Evolutionary conservation across 805 yeast species (phyloP).

Genomic region (Wickerhamiella azyma): DNA sequence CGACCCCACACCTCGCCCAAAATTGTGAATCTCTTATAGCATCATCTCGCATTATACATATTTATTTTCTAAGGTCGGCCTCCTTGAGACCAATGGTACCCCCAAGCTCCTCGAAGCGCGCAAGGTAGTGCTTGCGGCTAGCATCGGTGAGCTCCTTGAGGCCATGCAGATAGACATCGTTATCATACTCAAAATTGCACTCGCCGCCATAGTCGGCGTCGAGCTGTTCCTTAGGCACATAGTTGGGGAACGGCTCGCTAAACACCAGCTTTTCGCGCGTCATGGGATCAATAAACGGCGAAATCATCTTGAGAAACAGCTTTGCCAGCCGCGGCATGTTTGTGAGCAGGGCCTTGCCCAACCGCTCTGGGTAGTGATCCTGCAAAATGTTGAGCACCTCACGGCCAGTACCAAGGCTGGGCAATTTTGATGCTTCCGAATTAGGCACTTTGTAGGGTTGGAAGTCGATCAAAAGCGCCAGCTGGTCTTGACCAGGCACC

Average conservation of each 20-base stretch:
- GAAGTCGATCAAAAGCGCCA: slow-evolving; percentile 85
- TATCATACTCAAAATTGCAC: slow-evolving; percentile 73
- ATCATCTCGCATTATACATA: neutral
- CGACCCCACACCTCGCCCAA: no score
- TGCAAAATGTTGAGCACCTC: slow-evolving; percentile 88
- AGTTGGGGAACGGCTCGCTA: slow-evolving; percentile 75
- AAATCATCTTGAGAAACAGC: slow-evolving; percentile 80
- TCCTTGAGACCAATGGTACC: slow-evolving; percentile 68
- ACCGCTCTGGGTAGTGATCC: slow-evolving; percentile 93
- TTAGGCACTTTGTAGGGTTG: slow-evolving; percentile 52
- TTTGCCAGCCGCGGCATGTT: slow-evolving; percentile 91
- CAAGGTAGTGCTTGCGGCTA: slow-evolving; percentile 49
- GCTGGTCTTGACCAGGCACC: slow-evolving; percentile 93
- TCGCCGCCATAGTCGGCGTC: slow-evolving; percentile 77
- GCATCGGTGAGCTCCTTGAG: slow-evolving; percentile 45
- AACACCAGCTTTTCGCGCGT: slow-evolving; percentile 88
- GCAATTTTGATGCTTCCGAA: slow-evolving; percentile 48
- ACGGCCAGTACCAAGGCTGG: slow-evolving; percentile 79
- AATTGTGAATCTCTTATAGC: no score
- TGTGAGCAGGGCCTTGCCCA: slow-evolving; percentile 82
- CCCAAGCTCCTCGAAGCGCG: slow-evolving; percentile 62
- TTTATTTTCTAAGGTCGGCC: slow-evolving; percentile 35
- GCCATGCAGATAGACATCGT: slow-evolving; percentile 64
- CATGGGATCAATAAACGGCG: slow-evolving; percentile 91
- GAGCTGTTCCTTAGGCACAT: slow-evolving; percentile 68